Percentiles rank a stretch among this genome's conserved stretches.
phyloP scores from a whole-genome alignment of 768 basidiomycete genomes.

The Panellus pusillus region DNA sequence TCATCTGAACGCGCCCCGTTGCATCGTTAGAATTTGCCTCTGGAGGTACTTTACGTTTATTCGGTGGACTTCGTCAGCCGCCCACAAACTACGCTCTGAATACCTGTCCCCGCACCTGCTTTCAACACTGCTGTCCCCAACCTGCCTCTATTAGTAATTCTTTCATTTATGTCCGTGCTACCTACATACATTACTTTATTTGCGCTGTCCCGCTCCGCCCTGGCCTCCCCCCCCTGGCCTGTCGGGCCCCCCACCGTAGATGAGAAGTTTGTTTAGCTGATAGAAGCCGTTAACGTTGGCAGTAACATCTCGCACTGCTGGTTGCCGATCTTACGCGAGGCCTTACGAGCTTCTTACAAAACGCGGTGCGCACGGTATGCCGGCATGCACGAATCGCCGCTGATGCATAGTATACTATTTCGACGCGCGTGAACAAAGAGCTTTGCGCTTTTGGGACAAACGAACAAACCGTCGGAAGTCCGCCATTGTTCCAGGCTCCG shows the following conservation, averaged over 20 bases:
- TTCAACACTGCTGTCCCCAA: constrained; percentile 7
- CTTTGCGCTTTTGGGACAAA: no score
- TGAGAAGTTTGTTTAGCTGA: constrained; percentile 19
- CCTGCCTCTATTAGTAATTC: constrained; percentile 1
- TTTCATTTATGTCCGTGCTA: constrained; percentile 12
- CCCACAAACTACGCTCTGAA: constrained; percentile 8
- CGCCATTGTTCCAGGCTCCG: no score
- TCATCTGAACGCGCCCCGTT: constrained; percentile 65
- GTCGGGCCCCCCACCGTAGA: constrained; percentile 1
- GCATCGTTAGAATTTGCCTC: constrained; percentile 46
- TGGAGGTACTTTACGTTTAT: constrained; percentile 18
- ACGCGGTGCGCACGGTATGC: constrained; percentile 3
- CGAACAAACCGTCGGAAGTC: no score
- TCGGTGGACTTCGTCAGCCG: neutral
- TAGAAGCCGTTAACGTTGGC: constrained; percentile 10
- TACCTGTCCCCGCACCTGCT: constrained; percentile 21
- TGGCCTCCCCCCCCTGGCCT: no score
- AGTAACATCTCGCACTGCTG: neutral
- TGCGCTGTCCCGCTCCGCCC: no score
- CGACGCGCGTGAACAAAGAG: no score
- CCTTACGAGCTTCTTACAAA: constrained; percentile 17
- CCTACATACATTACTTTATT: neutral
- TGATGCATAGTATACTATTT: no score
- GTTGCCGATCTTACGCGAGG: constrained; percentile 20
- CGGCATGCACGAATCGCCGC: neutral